phyloP scores from a whole-genome alignment of 2,329 filamentous ascomycete species.

The Plectosphaerella sp. region DNA sequence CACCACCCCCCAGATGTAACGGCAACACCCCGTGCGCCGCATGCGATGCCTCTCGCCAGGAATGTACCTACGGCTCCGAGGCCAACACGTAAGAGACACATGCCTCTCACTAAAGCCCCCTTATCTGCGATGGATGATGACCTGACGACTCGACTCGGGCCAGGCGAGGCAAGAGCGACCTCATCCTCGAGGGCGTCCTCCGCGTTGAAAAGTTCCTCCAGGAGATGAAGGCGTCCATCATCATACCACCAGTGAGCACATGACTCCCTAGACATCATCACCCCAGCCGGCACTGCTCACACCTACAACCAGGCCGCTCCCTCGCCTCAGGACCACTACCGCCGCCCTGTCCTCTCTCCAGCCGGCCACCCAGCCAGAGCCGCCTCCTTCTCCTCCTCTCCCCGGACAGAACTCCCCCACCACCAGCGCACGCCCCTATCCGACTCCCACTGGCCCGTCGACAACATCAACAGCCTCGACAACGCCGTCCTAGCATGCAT shows the following conservation, averaged over 20 bases:
- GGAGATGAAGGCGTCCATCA: slow-evolving; percentile 36
- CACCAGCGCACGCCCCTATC: slow-evolving; percentile 11
- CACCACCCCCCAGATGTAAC: slow-evolving; percentile 37
- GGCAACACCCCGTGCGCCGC: slow-evolving; percentile 39
- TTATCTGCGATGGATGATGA: slow-evolving; percentile 3
- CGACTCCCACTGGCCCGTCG: slow-evolving; percentile 14
- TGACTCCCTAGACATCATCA: background rate
- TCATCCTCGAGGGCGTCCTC: slow-evolving; percentile 45
- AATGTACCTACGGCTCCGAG: slow-evolving; percentile 37
- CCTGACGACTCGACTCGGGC: slow-evolving; percentile 2
- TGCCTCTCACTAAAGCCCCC: too few species aligned
- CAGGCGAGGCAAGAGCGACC: slow-evolving; percentile 44
- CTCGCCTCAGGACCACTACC: slow-evolving; percentile 5
- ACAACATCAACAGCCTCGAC: slow-evolving; percentile 23
- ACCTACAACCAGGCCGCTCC: slow-evolving; percentile 6
- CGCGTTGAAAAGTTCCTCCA: slow-evolving; percentile 41
- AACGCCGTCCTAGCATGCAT: slow-evolving; percentile 45
- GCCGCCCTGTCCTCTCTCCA: slow-evolving; percentile 8
- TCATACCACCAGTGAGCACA: slow-evolving; percentile 12
- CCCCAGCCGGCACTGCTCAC: background rate
- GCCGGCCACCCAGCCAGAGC: slow-evolving; percentile 15
- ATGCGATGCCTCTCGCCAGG: slow-evolving; percentile 28
- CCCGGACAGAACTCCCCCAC: slow-evolving; percentile 9
- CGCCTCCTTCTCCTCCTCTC: slow-evolving; percentile 15
- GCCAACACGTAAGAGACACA: slow-evolving; percentile 34